Conservation (phyloP, 495 filamentous ascomycete species). For the Podospora didyma region DNA sequence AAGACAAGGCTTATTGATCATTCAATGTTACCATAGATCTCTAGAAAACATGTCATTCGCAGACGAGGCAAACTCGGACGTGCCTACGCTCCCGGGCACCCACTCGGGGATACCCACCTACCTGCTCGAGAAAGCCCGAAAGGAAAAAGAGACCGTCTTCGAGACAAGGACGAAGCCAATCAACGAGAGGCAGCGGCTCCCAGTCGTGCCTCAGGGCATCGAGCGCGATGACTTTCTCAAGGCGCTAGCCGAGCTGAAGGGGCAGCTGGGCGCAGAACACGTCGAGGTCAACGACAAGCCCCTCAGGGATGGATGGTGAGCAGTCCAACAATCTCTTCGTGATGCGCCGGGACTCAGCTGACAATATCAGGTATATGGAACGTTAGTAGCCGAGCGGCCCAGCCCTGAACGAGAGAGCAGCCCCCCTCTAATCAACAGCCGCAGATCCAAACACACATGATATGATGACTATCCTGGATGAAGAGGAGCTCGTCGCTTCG, state of each 20-base stretch:
- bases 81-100: constrained; percentile 35
- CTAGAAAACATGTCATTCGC: constrained; percentile 23
- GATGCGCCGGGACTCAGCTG: too few relatives aligned
- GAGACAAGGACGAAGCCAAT: constrained; percentile 34
- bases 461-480: constrained; percentile 46
- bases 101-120: constrained; percentile 43
- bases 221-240: constrained; percentile 34
- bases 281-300: constrained; percentile 48
- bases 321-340: too few relatives aligned
- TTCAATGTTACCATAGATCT: neutral
- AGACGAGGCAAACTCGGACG: constrained; percentile 28
- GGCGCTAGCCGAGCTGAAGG: constrained; percentile 35
- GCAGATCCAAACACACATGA: constrained; percentile 50
- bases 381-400: constrained; percentile 19
- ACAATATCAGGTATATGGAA: constrained; percentile 42
- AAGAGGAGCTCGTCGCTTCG: constrained; percentile 49
- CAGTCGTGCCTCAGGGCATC: constrained; percentile 37
- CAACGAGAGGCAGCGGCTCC: constrained; percentile 26
- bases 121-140: constrained; percentile 33
- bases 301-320: constrained; percentile 44
- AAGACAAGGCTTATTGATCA: neutral
- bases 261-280: constrained; percentile 33
- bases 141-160: constrained; percentile 33
- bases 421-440: neutral
- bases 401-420: neutral